Base-by-base conservation (phyloP, 2,329 filamentous ascomycete species). In the Dactylellina haptotyla region DNA sequence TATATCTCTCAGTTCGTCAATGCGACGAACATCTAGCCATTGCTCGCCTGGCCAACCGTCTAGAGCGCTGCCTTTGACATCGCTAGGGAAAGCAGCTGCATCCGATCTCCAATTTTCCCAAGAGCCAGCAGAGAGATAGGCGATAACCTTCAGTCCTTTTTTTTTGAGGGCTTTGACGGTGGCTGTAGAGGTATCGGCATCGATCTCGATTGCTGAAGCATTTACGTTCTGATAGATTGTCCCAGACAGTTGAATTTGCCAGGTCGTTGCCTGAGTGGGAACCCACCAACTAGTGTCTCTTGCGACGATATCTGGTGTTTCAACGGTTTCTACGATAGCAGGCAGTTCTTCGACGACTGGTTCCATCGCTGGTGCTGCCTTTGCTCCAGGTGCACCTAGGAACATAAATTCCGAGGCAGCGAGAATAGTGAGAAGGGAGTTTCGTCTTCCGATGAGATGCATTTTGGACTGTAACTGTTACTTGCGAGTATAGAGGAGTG, bases 81-180 rank as follows among this genome's bases (percentile, higher is more conserved):
- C 79, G 0, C 82, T 71, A 4, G 81, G 77, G 78, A 91, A 91
- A 2, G 84, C 76, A 28, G 77, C 78, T 16, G 83, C 83, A 78
- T 92, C 89, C 1, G 83, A 80, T 2, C 89, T 84, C 82, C 84
- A 87, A 57, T 87, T 78, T 79, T 92, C 90, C 77, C 85, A 90
- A 4, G 86, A 88, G 0, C 90, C 90, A 0, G 88, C 89, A 58
- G 87, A 89, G 81, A 92, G 91, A 81, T 92, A 92, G 82, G 89
- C 92, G 70, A 92, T 88, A 62, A 91, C 86, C 74, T 85, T 87
- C 78, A 86, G 86, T 6, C 84, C 85, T 26, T 83, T 78, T 1
- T 76, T 73, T 43, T 88, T 84, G n/a, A 89, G 80, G 3, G 79
- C 78, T 3, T 79, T 72, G 51, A 88, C 85, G 0, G 54, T 73